phyloP scores from a whole-genome alignment of 768 basidiomycete species.

The Kwoniella dejecticola region DNA sequence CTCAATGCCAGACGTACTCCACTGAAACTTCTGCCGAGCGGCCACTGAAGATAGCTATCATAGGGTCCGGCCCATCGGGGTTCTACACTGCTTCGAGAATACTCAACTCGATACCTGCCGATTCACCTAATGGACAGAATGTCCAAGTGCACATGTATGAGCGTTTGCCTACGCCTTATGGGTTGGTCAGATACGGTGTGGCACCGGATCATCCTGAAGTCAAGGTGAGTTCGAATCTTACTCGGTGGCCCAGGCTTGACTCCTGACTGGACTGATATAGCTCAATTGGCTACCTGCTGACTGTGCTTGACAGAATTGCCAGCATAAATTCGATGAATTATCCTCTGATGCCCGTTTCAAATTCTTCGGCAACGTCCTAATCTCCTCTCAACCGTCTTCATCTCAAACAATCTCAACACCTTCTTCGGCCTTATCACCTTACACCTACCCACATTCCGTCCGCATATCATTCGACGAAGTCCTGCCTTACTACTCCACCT shows the following conservation, averaged over 20 bases:
- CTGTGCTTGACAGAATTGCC: constrained; percentile 72
- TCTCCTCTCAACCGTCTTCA: constrained; percentile 46
- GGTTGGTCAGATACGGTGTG: constrained; percentile 91
- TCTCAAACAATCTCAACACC: constrained; percentile 22
- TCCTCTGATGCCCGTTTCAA: constrained; percentile 77
- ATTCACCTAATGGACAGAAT: constrained; percentile 54
- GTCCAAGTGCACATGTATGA: constrained; percentile 84
- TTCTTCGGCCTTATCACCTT: constrained; percentile 39
- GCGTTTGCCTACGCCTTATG: constrained; percentile 89
- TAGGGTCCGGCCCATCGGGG: constrained; percentile 94
- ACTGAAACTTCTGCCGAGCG: not conserved
- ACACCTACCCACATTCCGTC: constrained; percentile 62
- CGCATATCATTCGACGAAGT: constrained; percentile 67
- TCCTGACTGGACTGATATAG: not conserved
- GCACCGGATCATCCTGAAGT: constrained; percentile 99
- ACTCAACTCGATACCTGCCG: constrained; percentile 64
- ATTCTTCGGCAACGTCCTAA: constrained; percentile 84
- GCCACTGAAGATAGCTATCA: constrained; percentile 74
- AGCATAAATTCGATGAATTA: constrained; percentile 84
- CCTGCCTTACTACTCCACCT: constrained; percentile 73
- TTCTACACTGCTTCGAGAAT: constrained; percentile 90
- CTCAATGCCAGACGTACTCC: not conserved
- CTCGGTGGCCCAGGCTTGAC: not conserved
- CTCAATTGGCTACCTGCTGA: too few relatives aligned
- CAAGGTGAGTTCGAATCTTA: constrained; percentile 64